Evolutionary conservation across 1,284 basidiomycete species (phyloP), one percentile per base, ranked within the genome.

Genomic region (Cystobasidiaceae sp.): DNA sequence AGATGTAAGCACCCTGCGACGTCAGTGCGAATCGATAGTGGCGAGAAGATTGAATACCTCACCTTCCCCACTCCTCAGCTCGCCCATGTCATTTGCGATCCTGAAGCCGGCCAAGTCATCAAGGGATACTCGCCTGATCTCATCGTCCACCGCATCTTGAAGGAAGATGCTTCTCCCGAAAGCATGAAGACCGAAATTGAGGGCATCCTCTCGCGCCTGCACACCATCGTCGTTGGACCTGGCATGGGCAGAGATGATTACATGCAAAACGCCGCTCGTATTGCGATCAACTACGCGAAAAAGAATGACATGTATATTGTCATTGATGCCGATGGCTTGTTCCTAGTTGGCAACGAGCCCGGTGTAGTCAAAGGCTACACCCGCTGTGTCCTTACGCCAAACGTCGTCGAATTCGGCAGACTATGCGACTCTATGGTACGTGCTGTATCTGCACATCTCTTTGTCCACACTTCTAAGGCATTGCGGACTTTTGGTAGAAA

Each of bases 91-190:
- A 93, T 98, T 85, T 50, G 45, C 60, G 60, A 62, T 39, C 60
- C 60, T 49, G 69, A 69, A 0, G 91, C 92, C 1, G 89, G 89
- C 28, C 82, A 83, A 2, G 88, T 92, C 23, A 97, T 98, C 81
- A 98, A 98, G 79, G 88, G 90, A 0, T 98, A 97, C 74, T 89
- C 88, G 0, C 90, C 75, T 30, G 94, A 98, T 78, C 79, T 97
- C 46, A 98, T 98, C 74, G 94, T 98, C 0, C 93, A 97, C 74
- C 91, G 89, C 0, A 87, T 96, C 56, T 82, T 98, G 5, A 80
- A 79, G 37, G 60, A 71, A 8, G 54, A 67, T 72, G 85, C 84
- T 11, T 71, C 82, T 2, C 70, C 78, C 1, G 79, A 81, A 17
- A 74, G 77, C 49, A 82, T 89, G 27, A 79, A 80, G 50, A 75